These are phyloP conservation scores for Aspergillus pseudotamarii DNA, from an alignment of 2,329 filamentous ascomycete genomes.

Conservation along the genomic window DNA sequence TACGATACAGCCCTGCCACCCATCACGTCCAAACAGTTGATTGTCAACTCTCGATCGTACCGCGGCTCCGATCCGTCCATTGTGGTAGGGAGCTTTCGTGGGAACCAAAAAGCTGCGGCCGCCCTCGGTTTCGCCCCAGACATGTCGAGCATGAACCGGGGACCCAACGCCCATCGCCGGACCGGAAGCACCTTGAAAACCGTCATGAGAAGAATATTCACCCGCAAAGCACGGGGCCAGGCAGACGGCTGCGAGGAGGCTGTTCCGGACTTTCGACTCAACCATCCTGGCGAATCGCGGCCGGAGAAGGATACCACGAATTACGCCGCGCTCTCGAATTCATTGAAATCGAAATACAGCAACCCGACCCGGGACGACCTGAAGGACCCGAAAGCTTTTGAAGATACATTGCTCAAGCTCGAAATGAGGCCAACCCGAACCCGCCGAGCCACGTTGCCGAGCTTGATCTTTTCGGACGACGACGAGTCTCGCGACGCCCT, in stretches of 20 bases:
- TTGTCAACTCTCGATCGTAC: slow-evolving; percentile 14
- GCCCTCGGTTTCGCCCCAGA: slow-evolving; percentile 26
- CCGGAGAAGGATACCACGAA: slow-evolving; percentile 15
- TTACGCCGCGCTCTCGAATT: slow-evolving; percentile 27
- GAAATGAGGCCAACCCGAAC: slow-evolving; percentile 28
- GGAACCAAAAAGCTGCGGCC: slow-evolving; percentile 16
- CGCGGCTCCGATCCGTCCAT: slow-evolving; percentile 21
- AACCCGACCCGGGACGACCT: slow-evolving; percentile 27
- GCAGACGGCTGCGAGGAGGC: slow-evolving; percentile 32
- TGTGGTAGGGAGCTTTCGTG: slow-evolving; percentile 15
- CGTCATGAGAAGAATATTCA: slow-evolving; percentile 50
- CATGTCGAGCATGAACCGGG: slow-evolving; percentile 26
- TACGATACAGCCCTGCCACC: slow-evolving; percentile 35
- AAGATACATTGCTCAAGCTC: slow-evolving; percentile 25
- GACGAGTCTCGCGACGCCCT: slow-evolving; percentile 40
- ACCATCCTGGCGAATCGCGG: slow-evolving; percentile 12
- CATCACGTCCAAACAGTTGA: slow-evolving; percentile 29
- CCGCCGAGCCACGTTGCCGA: slow-evolving; percentile 49
- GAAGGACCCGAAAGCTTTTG: slow-evolving; percentile 22
- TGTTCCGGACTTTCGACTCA: slow-evolving; percentile 23
- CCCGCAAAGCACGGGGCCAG: slow-evolving; percentile 40
- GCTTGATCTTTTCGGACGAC: slow-evolving; percentile 46
- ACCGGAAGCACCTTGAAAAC: slow-evolving; percentile 46
- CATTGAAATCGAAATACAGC: slow-evolving; percentile 27
- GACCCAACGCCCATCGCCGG: slow-evolving; percentile 37